Percentiles rank a stretch among this genome's conserved stretches.
Evolutionary conservation across 1,284 basidiomycete genomes (phyloP).

Genomic region (Puccinia triticina): DNA sequence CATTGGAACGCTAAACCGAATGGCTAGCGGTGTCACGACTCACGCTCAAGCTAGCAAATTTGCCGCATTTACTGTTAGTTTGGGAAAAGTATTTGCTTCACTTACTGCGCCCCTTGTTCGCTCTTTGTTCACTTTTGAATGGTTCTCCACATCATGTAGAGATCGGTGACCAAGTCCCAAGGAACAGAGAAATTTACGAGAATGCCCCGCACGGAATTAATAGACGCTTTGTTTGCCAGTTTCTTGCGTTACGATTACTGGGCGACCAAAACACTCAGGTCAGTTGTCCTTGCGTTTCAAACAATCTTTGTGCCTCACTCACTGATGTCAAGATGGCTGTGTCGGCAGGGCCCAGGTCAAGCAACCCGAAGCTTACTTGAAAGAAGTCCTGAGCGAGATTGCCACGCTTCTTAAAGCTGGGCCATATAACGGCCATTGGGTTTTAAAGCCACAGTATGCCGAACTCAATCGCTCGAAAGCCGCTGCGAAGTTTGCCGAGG

Average conservation of each 20-base stretch:
- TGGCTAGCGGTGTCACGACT: conserved; percentile 56
- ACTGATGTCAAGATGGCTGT: neutral
- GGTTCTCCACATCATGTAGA: conserved; percentile 49
- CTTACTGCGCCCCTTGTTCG: neutral
- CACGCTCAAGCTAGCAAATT: conserved; percentile 54
- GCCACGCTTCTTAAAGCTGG: conserved; percentile 80
- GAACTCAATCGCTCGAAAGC: conserved; percentile 46
- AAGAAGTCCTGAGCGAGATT: conserved; percentile 80
- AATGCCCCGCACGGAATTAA: conserved; percentile 82
- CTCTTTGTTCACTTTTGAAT: neutral
- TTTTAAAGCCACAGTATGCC: conserved; percentile 56
- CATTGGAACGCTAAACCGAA: conserved; percentile 60
- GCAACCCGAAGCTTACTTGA: conserved; percentile 88
- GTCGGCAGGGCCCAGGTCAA: conserved; percentile 71
- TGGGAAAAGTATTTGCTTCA: neutral
- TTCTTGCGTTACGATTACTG: conserved; percentile 81
- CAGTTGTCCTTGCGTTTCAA: neutral
- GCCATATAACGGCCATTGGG: conserved; percentile 64
- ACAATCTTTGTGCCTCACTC: neutral
- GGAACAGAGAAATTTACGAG: conserved; percentile 68
- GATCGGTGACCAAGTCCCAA: conserved; percentile 53
- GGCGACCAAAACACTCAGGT: conserved; percentile 72
- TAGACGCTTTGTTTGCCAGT: conserved; percentile 78
- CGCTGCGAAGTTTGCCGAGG: conserved; percentile 38
- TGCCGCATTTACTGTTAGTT: conserved; percentile 56